Evolutionary conservation across 2,329 filamentous ascomycete genomes (phyloP), one percentile per base, ranked within the genome.

Genomic region (Fusarium brevicatenulatum): DNA sequence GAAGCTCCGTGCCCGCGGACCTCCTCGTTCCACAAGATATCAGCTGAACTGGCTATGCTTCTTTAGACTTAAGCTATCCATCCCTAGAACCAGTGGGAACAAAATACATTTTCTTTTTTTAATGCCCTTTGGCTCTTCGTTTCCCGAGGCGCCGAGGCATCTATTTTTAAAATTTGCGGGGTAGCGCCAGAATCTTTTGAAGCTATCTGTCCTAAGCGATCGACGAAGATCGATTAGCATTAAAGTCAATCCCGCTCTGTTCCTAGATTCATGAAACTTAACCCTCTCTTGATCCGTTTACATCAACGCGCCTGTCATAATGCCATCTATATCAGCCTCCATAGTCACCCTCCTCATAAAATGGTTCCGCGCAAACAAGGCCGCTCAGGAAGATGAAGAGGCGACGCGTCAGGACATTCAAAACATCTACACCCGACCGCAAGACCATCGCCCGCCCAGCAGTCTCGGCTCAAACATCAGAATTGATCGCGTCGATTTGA

Each of bases 401-500:
- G 37, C 16, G 2, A 34, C 9, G 1, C 46, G 19, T 2, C 36
- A 28, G 32, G 2, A 6, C 12, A 34, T 65, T 1, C n/a, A 46
- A 2, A 25, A 54, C 4, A 30, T 12, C 8, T 39, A 63, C 19
- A 11, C 30, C 4, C 62, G 58, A 21, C 62, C 62, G 13, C 25
- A 34, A 12, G 15, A 39, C 44, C 50, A 63, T 6, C 32, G 30
- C 4, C 62, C 62, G 2, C 58, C 62, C 1, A 15, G 15, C 2
- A 65, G 34, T n/a, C 62, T 65, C 5, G 62, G 62, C 7, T 18
- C 44, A 9, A 47, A 65, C 30, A 36, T 63, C 7, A n/a, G 7
- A 3, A 54, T 64, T 2, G 39, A 63, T 8, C 62, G 62, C 6
- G 46, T 46, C 13, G 62, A 65, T 6, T n/a, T 65, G 3, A 39